A percentile compares a stretch with the other conserved stretches of the same genome.
Conservation (phyloP, 2,329 filamentous ascomycete species). For the Microsporum canis region DNA sequence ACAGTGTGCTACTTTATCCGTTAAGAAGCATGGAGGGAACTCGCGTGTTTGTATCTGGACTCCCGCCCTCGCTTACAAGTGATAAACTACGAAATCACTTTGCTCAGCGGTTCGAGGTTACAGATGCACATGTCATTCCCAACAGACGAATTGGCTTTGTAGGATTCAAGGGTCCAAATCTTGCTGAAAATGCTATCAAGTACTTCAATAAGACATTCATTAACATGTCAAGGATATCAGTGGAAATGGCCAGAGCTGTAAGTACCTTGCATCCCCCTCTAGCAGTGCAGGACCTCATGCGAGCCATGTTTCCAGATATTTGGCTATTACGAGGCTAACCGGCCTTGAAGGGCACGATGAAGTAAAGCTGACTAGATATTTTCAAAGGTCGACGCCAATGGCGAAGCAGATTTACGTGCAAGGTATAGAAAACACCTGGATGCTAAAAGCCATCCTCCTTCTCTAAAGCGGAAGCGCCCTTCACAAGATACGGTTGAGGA, state of each 20-base stretch:
- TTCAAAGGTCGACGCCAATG: constrained; percentile 32
- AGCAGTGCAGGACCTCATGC: not conserved
- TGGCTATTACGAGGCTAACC: constrained; percentile 13
- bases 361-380: constrained; percentile 27
- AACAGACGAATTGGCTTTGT: constrained; percentile 90
- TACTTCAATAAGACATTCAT: constrained; percentile 96
- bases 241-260: constrained; percentile 78
- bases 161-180: constrained; percentile 73
- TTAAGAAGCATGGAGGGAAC: constrained; percentile 53
- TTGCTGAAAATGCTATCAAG: constrained; percentile 72
- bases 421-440: constrained; percentile 16
- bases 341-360: constrained; percentile 21
- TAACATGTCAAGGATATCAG: constrained; percentile 85
- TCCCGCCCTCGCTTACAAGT: constrained; percentile 77
- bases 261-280: constrained; percentile 21
- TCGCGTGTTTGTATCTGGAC: constrained; percentile 58
- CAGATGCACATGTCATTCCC: constrained; percentile 83
- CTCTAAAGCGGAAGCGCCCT: constrained; percentile 33
- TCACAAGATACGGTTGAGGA: constrained; percentile 55
- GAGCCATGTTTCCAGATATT: not conserved
- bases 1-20: constrained; percentile 9
- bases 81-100: constrained; percentile 85
- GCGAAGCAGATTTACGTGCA: constrained; percentile 18
- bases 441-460: constrained; percentile 16
- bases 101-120: constrained; percentile 62